phyloP scores from a whole-genome alignment of 2,329 filamentous ascomycete genomes.

The Zymoseptoria crescenta region DNA sequence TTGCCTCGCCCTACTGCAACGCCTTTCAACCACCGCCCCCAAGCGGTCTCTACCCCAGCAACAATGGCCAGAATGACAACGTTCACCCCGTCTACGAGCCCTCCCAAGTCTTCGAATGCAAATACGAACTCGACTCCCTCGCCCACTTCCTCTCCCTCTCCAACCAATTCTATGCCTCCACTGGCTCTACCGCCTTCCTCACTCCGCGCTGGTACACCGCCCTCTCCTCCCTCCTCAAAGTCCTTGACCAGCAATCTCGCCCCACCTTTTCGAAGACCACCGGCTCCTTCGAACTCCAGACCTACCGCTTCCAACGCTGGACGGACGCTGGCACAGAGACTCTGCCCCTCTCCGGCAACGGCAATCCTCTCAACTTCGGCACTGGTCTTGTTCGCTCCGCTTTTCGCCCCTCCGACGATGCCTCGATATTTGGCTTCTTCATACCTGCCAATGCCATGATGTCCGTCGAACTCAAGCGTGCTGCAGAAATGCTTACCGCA shows the following conservation, averaged over 20 bases:
- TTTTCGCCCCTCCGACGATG: conserved; percentile 91
- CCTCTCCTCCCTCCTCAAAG: conserved; percentile 62
- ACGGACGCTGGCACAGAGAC: conserved; percentile 87
- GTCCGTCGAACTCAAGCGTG: conserved; percentile 73
- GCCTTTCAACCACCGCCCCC: conserved; percentile 92
- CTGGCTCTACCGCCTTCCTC: conserved; percentile 69
- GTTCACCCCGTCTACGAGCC: conserved; percentile 86
- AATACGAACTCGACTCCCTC: conserved; percentile 94
- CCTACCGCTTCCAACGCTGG: conserved; percentile 77
- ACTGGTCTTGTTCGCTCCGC: conserved; percentile 85
- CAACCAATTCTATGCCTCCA: conserved; percentile 80
- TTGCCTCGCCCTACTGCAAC: conserved; percentile 93
- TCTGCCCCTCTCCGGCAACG: conserved; percentile 68
- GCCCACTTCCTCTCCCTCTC: conserved; percentile 80
- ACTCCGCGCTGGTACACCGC: conserved; percentile 71
- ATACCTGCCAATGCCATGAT: conserved; percentile 97
- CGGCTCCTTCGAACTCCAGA: conserved; percentile 58
- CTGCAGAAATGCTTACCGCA: conserved; percentile 59
- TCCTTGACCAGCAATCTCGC: conserved; percentile 69
- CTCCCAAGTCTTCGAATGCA: conserved; percentile 87
- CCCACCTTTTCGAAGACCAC: conserved; percentile 69
- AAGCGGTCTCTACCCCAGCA: conserved; percentile 61
- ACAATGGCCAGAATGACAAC: conserved; percentile 72
- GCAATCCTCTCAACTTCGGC: conserved; percentile 80
- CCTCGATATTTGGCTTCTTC: conserved; percentile 87